Base-by-base conservation (phyloP, 2,329 filamentous ascomycete species). In the Thyridium curvatum region DNA sequence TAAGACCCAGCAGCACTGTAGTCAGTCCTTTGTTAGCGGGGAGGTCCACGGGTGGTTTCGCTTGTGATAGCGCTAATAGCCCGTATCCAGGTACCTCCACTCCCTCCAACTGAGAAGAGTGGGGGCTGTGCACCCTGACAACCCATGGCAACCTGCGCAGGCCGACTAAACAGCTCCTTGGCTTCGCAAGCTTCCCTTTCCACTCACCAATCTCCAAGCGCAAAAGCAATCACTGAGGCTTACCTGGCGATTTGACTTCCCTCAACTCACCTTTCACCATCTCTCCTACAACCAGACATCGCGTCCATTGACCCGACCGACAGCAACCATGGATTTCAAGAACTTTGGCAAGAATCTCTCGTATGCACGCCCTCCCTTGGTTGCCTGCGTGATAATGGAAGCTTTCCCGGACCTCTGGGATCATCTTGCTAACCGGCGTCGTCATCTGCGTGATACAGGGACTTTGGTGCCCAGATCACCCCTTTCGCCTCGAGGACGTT, bases 401-500 rank as follows among this genome's bases (percentile, higher is more conserved):
- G 6, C 10, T 26, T 26, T 10, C 21, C 21, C 21, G 10, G 21
- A 6, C 21, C 6, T 26, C 6, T 10, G 6, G 10, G 21, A 26
- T 10, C 21, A 26, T 26, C 21, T 10, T 26, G 21, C 21, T 26
- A 26, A 26, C 21, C 21, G 21, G 21, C 21, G 21, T 26, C 21
- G 21, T 26, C 21, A 26, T 26, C 21, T 6, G 6, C 10, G 21
- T 26, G 21, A 26, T 26, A 26, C 21, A 26, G 6, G 10, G 71
- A 58, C 72, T 69, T 58, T 57, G 90, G 89, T 59, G 84, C 86
- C 49, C 82, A 83, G 52, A 86, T 97, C 66, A 89, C 87, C 49
- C 93, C 93, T 29, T 95, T 94, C 61, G 89, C 90, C 49, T 85
- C 88, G 57, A 85, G 91, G 58, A 96, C 89, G 41, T 88, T 94